These are phyloP conservation scores for Hemileccinum rubropunctum DNA, from an alignment of 768 basidiomycete genomes.

Conservation along the genomic window DNA sequence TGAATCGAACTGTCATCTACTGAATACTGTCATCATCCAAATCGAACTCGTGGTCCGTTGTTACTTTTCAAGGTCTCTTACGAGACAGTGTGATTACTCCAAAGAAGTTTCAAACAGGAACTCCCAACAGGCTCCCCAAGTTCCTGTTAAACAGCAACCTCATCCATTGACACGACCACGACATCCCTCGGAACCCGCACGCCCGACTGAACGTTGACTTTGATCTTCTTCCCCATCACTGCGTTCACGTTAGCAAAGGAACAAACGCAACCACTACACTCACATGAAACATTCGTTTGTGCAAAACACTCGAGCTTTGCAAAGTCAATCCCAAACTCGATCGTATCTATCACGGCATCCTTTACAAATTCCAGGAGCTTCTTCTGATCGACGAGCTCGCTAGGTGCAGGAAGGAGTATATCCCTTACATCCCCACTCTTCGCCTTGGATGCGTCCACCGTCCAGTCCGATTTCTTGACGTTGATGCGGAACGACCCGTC, in stretches of 20 bases:
- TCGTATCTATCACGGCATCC: neutral
- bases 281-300: neutral
- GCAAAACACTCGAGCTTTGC: neutral
- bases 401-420: neutral
- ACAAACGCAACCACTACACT: neutral
- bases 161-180: neutral
- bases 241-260: too few relatives aligned
- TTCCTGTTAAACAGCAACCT: too few relatives aligned
- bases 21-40: too few relatives aligned
- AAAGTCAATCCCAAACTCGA: neutral
- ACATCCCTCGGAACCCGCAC: neutral
- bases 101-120: too few relatives aligned
- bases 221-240: neutral
- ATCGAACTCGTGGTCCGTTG: too few relatives aligned
- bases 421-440: neutral
- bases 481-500: neutral
- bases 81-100: too few relatives aligned
- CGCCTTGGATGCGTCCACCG: neutral
- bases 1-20: too few relatives aligned
- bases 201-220: neutral
- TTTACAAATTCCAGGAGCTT: neutral
- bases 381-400: neutral
- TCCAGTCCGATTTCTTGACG: slow-evolving; percentile 1
- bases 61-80: too few relatives aligned
- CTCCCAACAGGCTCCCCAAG: too few relatives aligned